A percentile compares a stretch with the other conserved stretches of the same genome.
phyloP scores from a whole-genome alignment of 2,329 filamentous ascomycete species.

The Fusarium duplospermum region DNA sequence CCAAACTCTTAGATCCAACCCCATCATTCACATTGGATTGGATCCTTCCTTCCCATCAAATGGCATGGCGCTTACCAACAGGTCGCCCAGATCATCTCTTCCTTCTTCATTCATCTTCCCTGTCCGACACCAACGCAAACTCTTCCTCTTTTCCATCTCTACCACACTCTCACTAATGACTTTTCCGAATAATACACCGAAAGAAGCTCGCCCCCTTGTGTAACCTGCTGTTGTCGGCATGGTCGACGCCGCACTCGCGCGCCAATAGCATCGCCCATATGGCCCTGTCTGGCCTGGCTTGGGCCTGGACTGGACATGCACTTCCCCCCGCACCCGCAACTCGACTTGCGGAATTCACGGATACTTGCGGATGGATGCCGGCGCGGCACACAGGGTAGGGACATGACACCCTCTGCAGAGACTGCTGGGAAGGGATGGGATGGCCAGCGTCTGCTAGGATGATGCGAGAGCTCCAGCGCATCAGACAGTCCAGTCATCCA shows the following conservation, averaged over 20 bases:
- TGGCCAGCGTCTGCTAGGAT: not conserved
- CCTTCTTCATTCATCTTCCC: constrained; percentile 1
- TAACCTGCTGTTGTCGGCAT: constrained; percentile 33
- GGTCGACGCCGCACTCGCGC: constrained; percentile 29
- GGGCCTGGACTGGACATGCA: constrained; percentile 3
- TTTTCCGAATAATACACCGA: not conserved
- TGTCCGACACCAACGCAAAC: not conserved
- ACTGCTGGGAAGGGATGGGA: not conserved
- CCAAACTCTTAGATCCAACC: constrained; percentile 23
- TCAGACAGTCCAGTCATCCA: constrained; percentile 9
- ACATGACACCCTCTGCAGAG: not conserved
- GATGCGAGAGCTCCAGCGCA: not conserved
- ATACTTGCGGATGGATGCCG: not conserved
- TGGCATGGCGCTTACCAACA: not conserved
- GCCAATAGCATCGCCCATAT: constrained; percentile 22
- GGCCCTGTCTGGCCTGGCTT: constrained; percentile 4
- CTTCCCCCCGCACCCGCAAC: constrained; percentile 9
- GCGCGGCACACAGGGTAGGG: not conserved
- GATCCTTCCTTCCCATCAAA: too few species aligned
- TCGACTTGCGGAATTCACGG: constrained; percentile 3
- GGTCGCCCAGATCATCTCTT: not conserved
- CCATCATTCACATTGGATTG: not conserved
- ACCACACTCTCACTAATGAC: not conserved
- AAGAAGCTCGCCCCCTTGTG: constrained; percentile 12
- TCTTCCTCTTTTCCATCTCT: constrained; percentile 1